Conservation (phyloP, 805 yeast species). For the Kurtzmaniella fragi region DNA sequence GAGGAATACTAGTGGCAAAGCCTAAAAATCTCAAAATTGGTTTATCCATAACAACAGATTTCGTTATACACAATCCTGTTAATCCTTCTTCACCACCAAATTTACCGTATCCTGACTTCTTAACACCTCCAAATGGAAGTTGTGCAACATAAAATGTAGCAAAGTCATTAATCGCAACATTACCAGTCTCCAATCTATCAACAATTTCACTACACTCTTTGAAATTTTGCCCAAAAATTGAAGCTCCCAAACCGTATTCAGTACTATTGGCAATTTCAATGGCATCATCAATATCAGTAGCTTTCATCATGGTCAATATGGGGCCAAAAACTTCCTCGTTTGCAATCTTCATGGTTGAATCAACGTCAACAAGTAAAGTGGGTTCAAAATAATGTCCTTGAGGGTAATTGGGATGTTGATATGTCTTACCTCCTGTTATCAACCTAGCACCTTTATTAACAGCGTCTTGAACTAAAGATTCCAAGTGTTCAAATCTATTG, state of each 20-base stretch:
- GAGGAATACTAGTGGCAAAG: constrained; percentile 79
- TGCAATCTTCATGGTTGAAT: constrained; percentile 69
- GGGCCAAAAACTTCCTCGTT: constrained; percentile 95
- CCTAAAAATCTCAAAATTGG: constrained; percentile 52
- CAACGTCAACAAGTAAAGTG: constrained; percentile 79
- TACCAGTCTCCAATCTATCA: constrained; percentile 68
- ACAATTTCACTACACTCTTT: constrained; percentile 58
- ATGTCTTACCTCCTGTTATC: constrained; percentile 75
- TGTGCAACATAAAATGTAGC: constrained; percentile 96
- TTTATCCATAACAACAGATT: constrained; percentile 82
- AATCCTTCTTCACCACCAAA: constrained; percentile 98
- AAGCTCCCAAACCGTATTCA: constrained; percentile 86
- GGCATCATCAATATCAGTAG: constrained; percentile 61
- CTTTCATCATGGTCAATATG: constrained; percentile 72
- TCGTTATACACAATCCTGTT: constrained; percentile 81
- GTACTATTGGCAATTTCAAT: constrained; percentile 76
- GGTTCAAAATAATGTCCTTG: constrained; percentile 94
- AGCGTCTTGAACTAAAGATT: constrained; percentile 65
- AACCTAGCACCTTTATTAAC: constrained; percentile 77
- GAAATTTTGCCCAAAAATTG: constrained; percentile 74
- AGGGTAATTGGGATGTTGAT: constrained; percentile 86
- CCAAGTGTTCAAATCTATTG: constrained; percentile 64
- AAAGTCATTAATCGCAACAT: constrained; percentile 95
- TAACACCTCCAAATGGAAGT: constrained; percentile 93
- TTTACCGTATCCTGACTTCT: constrained; percentile 93